Evolutionary conservation across 768 basidiomycete genomes (phyloP).

Genomic region (Termitomyces sp.): DNA sequence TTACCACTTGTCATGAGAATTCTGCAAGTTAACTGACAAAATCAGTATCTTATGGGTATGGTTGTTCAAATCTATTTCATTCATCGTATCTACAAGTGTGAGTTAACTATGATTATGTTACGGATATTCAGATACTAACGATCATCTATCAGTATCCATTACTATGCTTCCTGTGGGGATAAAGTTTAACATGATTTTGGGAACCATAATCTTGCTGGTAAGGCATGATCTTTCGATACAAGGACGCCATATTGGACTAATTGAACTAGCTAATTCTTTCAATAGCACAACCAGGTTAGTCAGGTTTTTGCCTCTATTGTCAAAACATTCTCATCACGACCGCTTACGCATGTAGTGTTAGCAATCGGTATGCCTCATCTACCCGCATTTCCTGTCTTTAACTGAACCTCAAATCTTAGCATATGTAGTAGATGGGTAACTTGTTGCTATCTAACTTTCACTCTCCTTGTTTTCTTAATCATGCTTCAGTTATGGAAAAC

Average conservation of each 20-base stretch:
- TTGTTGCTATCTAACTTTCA: too few relatives aligned
- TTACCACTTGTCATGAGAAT: neutral
- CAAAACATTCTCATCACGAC: neutral
- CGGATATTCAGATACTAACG: too few relatives aligned
- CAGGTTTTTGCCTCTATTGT: too few relatives aligned
- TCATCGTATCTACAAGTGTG: constrained; percentile 1
- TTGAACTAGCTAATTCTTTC: neutral
- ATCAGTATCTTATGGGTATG: neutral
- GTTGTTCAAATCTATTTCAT: constrained; percentile 2
- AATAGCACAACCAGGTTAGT: neutral
- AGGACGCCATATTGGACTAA: neutral
- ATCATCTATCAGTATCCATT: neutral
- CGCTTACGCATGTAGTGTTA: neutral
- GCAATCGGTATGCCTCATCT: too few relatives aligned
- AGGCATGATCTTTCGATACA: neutral
- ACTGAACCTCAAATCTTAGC: neutral
- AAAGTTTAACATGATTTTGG: neutral
- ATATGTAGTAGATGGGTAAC: neutral
- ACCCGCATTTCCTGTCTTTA: too few relatives aligned
- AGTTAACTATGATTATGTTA: neutral
- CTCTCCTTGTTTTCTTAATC: too few relatives aligned
- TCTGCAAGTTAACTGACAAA: neutral
- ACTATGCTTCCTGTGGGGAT: neutral
- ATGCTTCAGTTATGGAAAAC: neutral
- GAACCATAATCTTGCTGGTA: neutral